These are phyloP conservation scores for Saturnispora mendoncae DNA, from an alignment of 805 yeast genomes.

Conservation along the genomic window DNA sequence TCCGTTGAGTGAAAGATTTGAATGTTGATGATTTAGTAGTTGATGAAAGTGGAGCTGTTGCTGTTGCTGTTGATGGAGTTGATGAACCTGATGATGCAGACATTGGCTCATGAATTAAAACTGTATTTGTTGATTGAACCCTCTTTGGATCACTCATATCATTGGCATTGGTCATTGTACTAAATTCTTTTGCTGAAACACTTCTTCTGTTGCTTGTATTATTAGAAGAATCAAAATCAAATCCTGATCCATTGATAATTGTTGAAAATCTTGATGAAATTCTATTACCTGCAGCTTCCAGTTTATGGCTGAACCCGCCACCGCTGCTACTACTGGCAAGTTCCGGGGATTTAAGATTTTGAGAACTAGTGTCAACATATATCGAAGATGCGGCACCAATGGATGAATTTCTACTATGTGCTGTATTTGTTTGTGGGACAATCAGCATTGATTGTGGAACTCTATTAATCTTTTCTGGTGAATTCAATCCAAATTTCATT, in stretches of 20 bases:
- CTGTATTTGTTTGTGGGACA: background rate
- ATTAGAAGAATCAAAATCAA: background rate
- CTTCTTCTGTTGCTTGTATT: slow-evolving; percentile 35
- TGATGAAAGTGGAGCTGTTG: too few species aligned
- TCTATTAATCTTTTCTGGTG: slow-evolving; percentile 10
- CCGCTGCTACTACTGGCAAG: too few species aligned
- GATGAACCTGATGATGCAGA: slow-evolving; percentile 15
- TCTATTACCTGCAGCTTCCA: slow-evolving; percentile 10
- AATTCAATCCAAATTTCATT: slow-evolving; percentile 20
- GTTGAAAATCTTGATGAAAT: slow-evolving; percentile 12
- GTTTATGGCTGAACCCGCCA: slow-evolving; percentile 4
- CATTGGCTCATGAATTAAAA: slow-evolving; percentile 6
- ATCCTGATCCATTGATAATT: background rate
- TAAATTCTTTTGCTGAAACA: slow-evolving; percentile 39
- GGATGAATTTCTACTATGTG: slow-evolving; percentile 24
- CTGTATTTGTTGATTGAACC: slow-evolving; percentile 29
- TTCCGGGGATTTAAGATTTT: too few species aligned
- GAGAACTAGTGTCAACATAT: slow-evolving; percentile 32
- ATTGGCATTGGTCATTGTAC: slow-evolving; percentile 3
- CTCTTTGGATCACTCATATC: slow-evolving; percentile 28
- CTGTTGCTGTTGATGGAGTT: slow-evolving; percentile 27
- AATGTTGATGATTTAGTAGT: slow-evolving; percentile 26
- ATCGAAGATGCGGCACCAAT: slow-evolving; percentile 27
- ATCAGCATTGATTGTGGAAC: background rate
- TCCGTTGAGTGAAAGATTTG: slow-evolving; percentile 34